Evolutionary conservation across 306 rosid genomes (phyloP), one percentile per base, ranked within the genome.

Genomic region (Albizia julibrissin): DNA sequence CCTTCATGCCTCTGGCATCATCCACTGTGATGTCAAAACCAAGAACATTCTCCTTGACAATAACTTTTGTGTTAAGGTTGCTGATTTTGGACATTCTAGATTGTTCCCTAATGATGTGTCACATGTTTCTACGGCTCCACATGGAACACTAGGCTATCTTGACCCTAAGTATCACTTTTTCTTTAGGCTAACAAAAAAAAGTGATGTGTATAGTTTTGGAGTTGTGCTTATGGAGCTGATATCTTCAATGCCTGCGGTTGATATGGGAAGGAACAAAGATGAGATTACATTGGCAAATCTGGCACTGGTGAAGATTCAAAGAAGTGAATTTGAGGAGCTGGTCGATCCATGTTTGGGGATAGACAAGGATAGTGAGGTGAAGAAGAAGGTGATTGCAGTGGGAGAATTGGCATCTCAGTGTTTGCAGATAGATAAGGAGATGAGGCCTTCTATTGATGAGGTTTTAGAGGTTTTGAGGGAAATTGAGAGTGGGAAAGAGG

Each of bases 101-200:
- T 40, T 87, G 27, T 91, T 91, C 77, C 94, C 94, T 1, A 31
- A 72, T 15, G 88, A 93, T 39, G 92, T 88, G 29, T 88, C 88
- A 0, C 95, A 90, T 26, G 90, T 93, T 69, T 93, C 97, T 39
- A 93, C 92, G 2, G 90, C 91, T 71, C 97, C 95, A 54, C 95
- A 91, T 59, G 97, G 97, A 44, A 89, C 33, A 26, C 66, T 16
- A 3, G 66, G 66, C 10, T 59, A 59, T 59, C 31, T 59, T 10
- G 66, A 59, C 3, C 66, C 33, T 1, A 16, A 59, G 21, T 49
- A 15, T 59, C 1, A 59, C 16, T 24, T 2, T 24, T 61, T 18
- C 67, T 24, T 22, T 19, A 27, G 34, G 18, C 67, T 61, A 1
- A 26, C 18, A 29, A 29, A 29, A 1, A 29, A 1, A 26, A 24